phyloP scores from a whole-genome alignment of 73 alveolate genomes.

The Tetrahymena elliotti region DNA sequence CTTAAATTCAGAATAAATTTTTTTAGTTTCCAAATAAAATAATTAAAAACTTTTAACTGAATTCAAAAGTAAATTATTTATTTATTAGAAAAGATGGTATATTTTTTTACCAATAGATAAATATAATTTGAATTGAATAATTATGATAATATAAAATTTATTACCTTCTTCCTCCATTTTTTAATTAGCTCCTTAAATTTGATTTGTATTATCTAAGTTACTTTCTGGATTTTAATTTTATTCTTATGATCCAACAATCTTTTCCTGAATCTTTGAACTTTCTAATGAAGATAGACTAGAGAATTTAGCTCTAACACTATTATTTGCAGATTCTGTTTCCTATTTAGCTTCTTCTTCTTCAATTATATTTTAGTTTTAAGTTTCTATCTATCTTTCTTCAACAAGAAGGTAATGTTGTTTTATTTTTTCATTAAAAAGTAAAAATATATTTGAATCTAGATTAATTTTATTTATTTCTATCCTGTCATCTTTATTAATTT shows the following conservation, averaged over 20 bases:
- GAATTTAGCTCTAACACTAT: not conserved
- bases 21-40: too few relatives aligned
- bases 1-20: too few relatives aligned
- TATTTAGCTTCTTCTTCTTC: not conserved
- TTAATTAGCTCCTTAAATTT: not conserved
- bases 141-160: too few relatives aligned
- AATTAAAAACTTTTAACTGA: too few relatives aligned
- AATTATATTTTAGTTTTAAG: not conserved
- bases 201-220: not conserved
- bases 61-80: too few relatives aligned
- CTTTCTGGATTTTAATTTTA: too few relatives aligned
- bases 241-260: too few relatives aligned
- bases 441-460: not conserved
- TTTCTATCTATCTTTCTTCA: not conserved
- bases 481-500: not conserved
- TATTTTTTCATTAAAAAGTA: not conserved
- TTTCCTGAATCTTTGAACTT: not conserved
- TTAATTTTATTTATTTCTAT: not conserved
- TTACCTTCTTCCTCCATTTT: not conserved
- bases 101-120: too few relatives aligned
- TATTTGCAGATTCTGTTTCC: not conserved
- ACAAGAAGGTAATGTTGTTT: not conserved
- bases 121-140: too few relatives aligned
- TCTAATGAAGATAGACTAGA: not conserved
- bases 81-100: too few relatives aligned